Percentiles rank a stretch among this genome's conserved stretches.
phyloP scores from a whole-genome alignment of 768 basidiomycete species.

The Trametes meyenii region DNA sequence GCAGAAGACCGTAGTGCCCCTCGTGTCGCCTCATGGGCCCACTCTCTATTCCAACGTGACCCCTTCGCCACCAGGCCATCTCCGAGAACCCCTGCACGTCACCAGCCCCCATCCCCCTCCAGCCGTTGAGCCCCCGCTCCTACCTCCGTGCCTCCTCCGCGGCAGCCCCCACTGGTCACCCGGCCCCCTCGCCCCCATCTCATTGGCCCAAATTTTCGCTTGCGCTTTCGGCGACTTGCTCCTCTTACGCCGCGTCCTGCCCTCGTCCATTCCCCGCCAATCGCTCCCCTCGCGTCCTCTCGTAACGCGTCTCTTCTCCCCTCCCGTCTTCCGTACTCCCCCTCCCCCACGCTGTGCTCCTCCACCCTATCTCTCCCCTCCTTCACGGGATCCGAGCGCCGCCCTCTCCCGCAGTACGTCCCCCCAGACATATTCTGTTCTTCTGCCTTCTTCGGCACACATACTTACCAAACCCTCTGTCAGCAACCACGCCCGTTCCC shows the following conservation, averaged over 20 bases:
- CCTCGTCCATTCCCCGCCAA: no score
- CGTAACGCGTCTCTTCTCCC: no score
- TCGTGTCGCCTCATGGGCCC: conserved; percentile 13
- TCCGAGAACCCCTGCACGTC: not conserved
- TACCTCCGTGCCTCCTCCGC: conserved; percentile 11
- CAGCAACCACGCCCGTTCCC: no score
- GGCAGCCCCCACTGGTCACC: not conserved
- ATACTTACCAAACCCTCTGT: no score
- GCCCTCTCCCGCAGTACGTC: no score
- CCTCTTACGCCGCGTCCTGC: not conserved
- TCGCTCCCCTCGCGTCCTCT: no score
- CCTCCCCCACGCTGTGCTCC: no score
- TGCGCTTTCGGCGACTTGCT: not conserved
- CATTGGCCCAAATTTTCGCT: not conserved
- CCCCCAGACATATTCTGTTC: no score
- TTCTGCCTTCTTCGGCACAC: no score
- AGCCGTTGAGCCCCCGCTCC: not conserved
- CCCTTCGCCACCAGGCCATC: not conserved
- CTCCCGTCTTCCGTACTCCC: no score
- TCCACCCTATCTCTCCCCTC: no score
- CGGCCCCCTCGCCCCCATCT: not conserved
- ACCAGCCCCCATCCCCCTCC: not conserved
- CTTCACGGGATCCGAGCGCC: no score
- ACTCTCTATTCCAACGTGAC: conserved; percentile 11
- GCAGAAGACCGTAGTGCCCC: not conserved